Evolutionary conservation across 441 rosid genomes (phyloP).

Genomic region (Viola pubescens): DNA sequence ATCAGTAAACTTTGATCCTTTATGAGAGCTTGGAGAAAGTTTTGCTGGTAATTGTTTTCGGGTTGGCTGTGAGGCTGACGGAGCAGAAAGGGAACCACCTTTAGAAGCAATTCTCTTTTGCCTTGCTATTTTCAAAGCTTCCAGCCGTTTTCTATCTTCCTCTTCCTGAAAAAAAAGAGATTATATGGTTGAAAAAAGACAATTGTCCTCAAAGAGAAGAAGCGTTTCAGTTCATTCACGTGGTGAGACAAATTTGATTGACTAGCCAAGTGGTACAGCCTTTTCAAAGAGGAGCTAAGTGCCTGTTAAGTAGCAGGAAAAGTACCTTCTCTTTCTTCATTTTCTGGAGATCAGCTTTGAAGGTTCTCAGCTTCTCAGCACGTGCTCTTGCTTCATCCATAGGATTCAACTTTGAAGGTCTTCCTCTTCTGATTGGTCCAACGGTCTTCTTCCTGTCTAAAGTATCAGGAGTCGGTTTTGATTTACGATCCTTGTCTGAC

Average conservation of each 20-base stretch:
- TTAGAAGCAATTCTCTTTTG: constrained; percentile 90
- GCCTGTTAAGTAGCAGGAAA: constrained; percentile 3
- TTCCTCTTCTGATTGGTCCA: constrained; percentile 78
- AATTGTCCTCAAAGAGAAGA: constrained; percentile 1
- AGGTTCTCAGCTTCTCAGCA: constrained; percentile 81
- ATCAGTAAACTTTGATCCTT: constrained; percentile 82
- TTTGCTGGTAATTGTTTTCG: constrained; percentile 50
- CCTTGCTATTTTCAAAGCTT: constrained; percentile 77
- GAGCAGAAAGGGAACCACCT: constrained; percentile 44
- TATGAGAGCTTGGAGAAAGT: constrained; percentile 58
- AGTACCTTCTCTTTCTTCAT: constrained; percentile 83
- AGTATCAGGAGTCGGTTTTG: constrained; percentile 38
- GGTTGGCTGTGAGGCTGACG: constrained; percentile 40
- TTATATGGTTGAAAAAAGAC: constrained; percentile 2
- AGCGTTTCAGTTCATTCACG: constrained; percentile 4
- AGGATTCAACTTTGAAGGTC: constrained; percentile 72
- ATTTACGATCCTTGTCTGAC: constrained; percentile 50
- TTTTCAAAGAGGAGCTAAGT: constrained; percentile 4
- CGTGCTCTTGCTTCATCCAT: constrained; percentile 91
- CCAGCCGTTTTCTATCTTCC: constrained; percentile 68
- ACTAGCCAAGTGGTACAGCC: constrained; percentile 1
- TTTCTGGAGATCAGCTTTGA: constrained; percentile 90
- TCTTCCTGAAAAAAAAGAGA: constrained; percentile 51
- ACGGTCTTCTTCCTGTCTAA: constrained; percentile 55
- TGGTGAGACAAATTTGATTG: constrained; percentile 7